Evolutionary conservation across 371 early-diverging fungal species (phyloP).

Genomic region (Lichtheimia ramosa): DNA sequence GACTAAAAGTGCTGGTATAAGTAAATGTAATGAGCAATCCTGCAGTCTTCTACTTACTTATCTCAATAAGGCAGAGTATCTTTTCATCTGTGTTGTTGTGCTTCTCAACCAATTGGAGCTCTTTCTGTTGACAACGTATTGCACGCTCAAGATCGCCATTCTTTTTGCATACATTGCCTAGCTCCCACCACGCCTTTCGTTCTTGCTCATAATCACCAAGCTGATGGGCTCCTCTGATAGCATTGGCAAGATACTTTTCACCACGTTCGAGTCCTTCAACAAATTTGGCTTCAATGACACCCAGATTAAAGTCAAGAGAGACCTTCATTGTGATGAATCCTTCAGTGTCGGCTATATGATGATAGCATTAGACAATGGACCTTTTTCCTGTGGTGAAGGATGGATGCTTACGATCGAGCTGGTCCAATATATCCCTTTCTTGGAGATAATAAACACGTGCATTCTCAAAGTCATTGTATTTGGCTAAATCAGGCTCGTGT

Average conservation of each 20-base stretch:
- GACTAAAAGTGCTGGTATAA: not conserved
- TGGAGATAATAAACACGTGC: constrained; percentile 28
- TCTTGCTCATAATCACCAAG: constrained; percentile 19
- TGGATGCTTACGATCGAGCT: constrained; percentile 7
- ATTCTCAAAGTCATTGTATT: constrained; percentile 24
- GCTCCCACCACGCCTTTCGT: constrained; percentile 35
- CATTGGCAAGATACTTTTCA: constrained; percentile 14
- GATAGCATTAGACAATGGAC: too few species aligned
- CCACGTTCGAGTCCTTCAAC: constrained; percentile 6
- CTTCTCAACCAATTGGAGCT: constrained; percentile 17
- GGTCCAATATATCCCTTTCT: constrained; percentile 17
- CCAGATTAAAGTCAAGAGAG: constrained; percentile 39
- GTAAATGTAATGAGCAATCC: too few species aligned
- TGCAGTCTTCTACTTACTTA: constrained; percentile 18
- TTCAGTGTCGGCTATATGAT: constrained; percentile 2
- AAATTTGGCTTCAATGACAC: constrained; percentile 32
- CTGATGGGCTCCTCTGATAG: constrained; percentile 17
- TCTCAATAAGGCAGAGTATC: constrained; percentile 27
- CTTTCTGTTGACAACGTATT: constrained; percentile 26
- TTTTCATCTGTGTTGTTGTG: constrained; percentile 23
- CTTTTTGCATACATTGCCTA: constrained; percentile 27
- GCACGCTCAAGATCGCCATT: constrained; percentile 13
- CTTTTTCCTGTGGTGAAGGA: too few species aligned
- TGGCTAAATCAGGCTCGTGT: constrained; percentile 13
- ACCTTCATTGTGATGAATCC: constrained; percentile 15